Conservation (phyloP, 202 grass and related monocot species). For the Zizania palustris region DNA sequence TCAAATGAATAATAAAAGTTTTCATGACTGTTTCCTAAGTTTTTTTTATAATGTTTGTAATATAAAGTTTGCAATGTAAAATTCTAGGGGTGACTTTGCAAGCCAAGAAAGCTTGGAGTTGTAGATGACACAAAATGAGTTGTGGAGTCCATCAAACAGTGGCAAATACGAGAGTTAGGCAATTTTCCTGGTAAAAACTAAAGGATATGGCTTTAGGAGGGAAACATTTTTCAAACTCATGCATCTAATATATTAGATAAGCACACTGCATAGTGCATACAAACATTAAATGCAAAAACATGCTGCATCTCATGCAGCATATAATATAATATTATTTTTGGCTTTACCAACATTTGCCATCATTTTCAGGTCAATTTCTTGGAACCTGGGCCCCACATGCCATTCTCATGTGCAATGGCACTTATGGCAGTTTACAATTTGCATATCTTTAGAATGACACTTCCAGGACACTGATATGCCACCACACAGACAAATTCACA, state of each 20-base stretch:
- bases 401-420: not conserved
- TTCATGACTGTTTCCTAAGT: constrained; percentile 11
- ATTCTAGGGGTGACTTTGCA: not conserved
- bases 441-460: constrained; percentile 5
- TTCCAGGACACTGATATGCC: constrained; percentile 17
- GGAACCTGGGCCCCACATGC: too few species aligned
- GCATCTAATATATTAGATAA: not conserved
- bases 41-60: constrained; percentile 6
- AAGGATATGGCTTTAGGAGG: not conserved
- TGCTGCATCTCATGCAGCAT: not conserved
- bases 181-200: constrained; percentile 9
- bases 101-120: not conserved
- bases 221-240: not conserved
- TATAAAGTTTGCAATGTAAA: constrained; percentile 1
- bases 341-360: too few species aligned
- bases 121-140: not conserved
- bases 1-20: constrained; percentile 4
- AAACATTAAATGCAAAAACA: not conserved
- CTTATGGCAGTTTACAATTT: too few species aligned
- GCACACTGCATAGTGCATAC: not conserved
- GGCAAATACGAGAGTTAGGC: not conserved
- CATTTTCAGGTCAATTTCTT: too few species aligned
- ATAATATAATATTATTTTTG: not conserved
- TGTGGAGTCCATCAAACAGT: not conserved
- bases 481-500: constrained; percentile 3